phyloP scores from a whole-genome alignment of 2,329 filamentous ascomycete species.

The Cercospora zeina region DNA sequence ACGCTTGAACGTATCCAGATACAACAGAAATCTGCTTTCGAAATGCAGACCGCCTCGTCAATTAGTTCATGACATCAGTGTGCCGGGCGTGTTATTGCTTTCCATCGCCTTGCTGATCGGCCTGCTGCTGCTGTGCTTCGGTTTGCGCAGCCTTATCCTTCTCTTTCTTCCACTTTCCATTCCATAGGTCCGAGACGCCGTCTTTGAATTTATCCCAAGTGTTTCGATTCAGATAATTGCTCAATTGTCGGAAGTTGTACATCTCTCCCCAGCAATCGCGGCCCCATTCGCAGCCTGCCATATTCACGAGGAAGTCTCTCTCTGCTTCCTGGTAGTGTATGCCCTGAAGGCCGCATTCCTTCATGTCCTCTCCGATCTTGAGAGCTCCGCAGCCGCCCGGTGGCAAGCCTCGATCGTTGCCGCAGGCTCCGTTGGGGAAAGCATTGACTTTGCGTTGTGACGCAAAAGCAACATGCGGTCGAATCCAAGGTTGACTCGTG shows the following conservation, averaged over 20 bases:
- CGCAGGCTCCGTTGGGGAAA: conserved; percentile 87
- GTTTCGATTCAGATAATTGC: conserved; percentile 82
- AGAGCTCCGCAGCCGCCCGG: conserved; percentile 42
- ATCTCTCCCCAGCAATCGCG: conserved; percentile 98
- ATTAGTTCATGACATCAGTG: conserved; percentile 3
- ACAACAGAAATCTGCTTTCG: conserved; percentile 8
- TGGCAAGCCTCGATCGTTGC: conserved; percentile 70
- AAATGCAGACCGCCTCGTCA: conserved; percentile 13
- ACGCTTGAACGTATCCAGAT: conserved; percentile 25
- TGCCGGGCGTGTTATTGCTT: conserved; percentile 1
- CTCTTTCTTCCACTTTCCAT: conserved; percentile 32
- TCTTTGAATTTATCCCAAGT: conserved; percentile 69
- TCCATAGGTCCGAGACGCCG: conserved; percentile 44
- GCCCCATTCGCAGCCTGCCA: conserved; percentile 97
- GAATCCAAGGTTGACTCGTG: conserved; percentile 85
- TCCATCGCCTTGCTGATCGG: conserved; percentile 7
- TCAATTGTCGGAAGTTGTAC: conserved; percentile 90
- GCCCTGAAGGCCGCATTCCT: conserved; percentile 39
- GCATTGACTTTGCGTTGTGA: conserved; percentile 91
- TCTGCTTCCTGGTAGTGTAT: conserved; percentile 86
- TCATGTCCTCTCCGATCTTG: conserved; percentile 29
- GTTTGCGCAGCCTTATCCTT: conserved; percentile 19
- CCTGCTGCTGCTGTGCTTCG: background rate
- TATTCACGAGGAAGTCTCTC: conserved; percentile 93
- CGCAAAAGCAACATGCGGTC: conserved; percentile 83